Base-by-base conservation (phyloP, 169 alveolate genomes). In the Plasmodium fragile region DNA sequence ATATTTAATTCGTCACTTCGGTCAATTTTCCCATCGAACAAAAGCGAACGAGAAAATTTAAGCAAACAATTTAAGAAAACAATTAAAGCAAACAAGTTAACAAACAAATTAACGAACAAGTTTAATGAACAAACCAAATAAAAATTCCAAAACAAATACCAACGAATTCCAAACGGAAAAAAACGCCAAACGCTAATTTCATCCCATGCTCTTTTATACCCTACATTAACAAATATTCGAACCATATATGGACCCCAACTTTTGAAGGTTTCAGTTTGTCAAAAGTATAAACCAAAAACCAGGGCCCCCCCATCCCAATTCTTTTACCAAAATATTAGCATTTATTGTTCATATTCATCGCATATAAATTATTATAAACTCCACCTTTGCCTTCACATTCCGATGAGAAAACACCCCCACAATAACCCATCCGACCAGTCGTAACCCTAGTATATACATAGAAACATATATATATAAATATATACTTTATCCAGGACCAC, bases 1-100 rank as follows among this genome's bases (percentile, higher is more conserved):
- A 1, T 13, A 1, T 36, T 77, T 77, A 34, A 77, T 41, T n/a
- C 49, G 25, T 78, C 28, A 78, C 2, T 78, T 78, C 25, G 18
- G 83, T 7, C n/a, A 41, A 36, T 41, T 78, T 78, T 78, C 72
- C 83, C 10, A 1, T 34, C 53, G 53, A 22, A 78, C n/a, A 78
- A 78, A 78, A 41, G 25, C 45, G 43, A 78, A 78, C 34, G n/a
- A 22, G 3, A 34, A 34, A 34, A 34, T 2, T 34, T 39, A 39
- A 59, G 32, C 75, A 18, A 25, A 1, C 75, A 65, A 65, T 6
- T 25, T 18, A 65, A 13, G 72, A 1, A 55, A 55, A 16, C 32
- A 16, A 41, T 6, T 16, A n/a, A 36, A 36, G 18, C 25, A 78
- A 78, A 78, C 41, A 65, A 65, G 0, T 18, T 16, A 28, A 2